Evolutionary conservation across 2,329 filamentous ascomycete species (phyloP), one percentile per base, ranked within the genome.

Genomic region (Clonostachys rosea): DNA sequence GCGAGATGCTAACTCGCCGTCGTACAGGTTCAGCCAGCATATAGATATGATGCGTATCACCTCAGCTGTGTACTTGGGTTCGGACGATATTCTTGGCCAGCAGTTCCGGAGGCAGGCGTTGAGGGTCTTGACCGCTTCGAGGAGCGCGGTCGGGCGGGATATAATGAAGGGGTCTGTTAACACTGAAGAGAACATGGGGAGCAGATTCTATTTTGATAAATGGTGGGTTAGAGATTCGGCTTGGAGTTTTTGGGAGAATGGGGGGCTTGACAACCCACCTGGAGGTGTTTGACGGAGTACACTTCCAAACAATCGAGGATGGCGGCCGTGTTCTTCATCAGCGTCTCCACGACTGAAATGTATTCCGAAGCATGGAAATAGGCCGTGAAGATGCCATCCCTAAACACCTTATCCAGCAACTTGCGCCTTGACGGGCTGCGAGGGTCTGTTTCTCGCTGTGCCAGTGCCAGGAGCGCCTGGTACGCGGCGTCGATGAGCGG

Each of bases 121-220:
- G 18, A 89, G 56, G 1, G 81, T 74, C 16, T 69, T 61, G 4
- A 76, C 62, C 1, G 81, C 76, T 0, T 77, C 70, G 1, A 73
- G 46, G 2, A 90, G 65, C 2, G 84, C 67, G 0, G 72, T 66
- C 2, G 76, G 69, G 51, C 79, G 71, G 2, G 75, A 71, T 10
- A 76, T 67, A 1, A 77, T 76, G 58, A 94, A 89, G 0, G 88
- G 83, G 57, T 91, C 83, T 3, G 79, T 75, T 46, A 95, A 69
- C 10, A 86, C 78, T 37, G 72, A 69, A 3, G 81, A 80, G 10
- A 89, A 64, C 52, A 91, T 72, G 0, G 87, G 82, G 1, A 95
- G 61, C 8, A 92, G 64, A 42, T 83, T 79, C 74, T 88, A 49
- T 44, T 44, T 17, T 35, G 30, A n/a, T 18, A 14, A 9, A 16